A percentile compares a stretch with the other conserved stretches of the same genome.
These are phyloP conservation scores for Mariannaea elegans DNA, from an alignment of 2,329 filamentous ascomycete genomes.

Conservation along the genomic window DNA sequence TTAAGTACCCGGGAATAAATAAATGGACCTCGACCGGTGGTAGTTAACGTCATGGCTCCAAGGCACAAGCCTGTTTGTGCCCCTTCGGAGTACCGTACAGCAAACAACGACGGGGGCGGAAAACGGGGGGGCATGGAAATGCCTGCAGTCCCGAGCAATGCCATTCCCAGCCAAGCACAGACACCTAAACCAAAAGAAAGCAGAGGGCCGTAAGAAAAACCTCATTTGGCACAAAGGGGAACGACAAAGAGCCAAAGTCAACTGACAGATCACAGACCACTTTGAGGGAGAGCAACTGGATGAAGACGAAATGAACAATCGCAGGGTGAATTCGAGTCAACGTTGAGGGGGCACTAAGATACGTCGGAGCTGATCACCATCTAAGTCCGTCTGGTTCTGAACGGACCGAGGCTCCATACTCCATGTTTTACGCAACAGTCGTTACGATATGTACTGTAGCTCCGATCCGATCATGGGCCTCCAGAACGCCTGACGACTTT, in stretches of 20 bases:
- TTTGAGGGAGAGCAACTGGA: constrained; percentile 13
- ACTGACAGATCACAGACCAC: constrained; percentile 13
- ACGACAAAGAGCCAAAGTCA: not conserved
- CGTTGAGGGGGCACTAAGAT: too few relatives aligned
- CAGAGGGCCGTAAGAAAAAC: constrained; percentile 3
- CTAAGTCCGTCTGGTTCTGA: too few relatives aligned
- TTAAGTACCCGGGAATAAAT: not conserved
- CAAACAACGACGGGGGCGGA: constrained; percentile 8
- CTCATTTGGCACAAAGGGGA: constrained; percentile 9
- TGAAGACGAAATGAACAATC: not conserved
- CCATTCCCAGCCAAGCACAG: constrained; percentile 33
- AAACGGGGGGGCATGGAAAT: constrained; percentile 30
- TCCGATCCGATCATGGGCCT: not conserved
- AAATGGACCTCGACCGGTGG: not conserved
- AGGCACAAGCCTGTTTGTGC: constrained; percentile 24
- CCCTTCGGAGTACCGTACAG: constrained; percentile 23
- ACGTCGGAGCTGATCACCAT: not conserved
- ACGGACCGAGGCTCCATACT: constrained; percentile 7
- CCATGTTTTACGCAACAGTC: constrained; percentile 4
- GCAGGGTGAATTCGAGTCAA: constrained; percentile 17
- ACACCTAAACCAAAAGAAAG: constrained; percentile 29
- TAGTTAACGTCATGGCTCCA: constrained; percentile 35
- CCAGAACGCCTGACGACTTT: not conserved
- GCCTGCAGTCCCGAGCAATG: constrained; percentile 31
- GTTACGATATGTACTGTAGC: too few relatives aligned